Evolutionary conservation across 805 yeast species (phyloP).

Genomic region (Saturnispora ahearnii): DNA sequence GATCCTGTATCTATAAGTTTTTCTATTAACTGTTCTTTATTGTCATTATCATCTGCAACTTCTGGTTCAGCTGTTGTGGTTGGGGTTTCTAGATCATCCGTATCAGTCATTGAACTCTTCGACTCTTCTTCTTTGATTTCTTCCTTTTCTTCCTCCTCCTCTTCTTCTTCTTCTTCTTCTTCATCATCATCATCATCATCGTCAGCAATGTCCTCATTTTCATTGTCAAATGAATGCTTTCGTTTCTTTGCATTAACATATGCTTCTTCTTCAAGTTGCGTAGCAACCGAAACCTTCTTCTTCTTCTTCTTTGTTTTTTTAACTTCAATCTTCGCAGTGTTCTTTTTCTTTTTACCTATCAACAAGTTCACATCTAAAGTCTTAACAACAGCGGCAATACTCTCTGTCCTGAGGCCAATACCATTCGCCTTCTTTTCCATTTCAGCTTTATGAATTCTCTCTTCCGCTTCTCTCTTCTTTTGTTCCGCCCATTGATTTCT

Average conservation of each 20-base stretch:
- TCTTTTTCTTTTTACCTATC: constrained; percentile 5
- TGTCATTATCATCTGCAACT: background rate
- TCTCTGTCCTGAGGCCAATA: constrained; percentile 32
- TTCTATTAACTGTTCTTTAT: background rate
- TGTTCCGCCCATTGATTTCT: constrained; percentile 13
- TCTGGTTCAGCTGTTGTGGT: constrained; percentile 3
- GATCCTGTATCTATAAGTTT: background rate
- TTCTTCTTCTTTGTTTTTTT: constrained; percentile 22
- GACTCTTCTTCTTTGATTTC: constrained; percentile 21
- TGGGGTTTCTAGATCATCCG: constrained; percentile 12
- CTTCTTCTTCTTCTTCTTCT: constrained; percentile 13
- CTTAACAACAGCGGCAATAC: constrained; percentile 7
- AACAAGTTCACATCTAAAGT: constrained; percentile 11
- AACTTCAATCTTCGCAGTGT: constrained; percentile 42
- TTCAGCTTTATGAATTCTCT: constrained; percentile 10
- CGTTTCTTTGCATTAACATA: background rate
- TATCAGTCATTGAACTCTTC: constrained; percentile 15
- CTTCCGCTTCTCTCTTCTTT: constrained; percentile 7
- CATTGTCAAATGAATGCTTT: constrained; percentile 10
- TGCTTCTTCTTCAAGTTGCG: constrained; percentile 20
- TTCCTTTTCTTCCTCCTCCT: constrained; percentile 13
- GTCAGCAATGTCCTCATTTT: constrained; percentile 18
- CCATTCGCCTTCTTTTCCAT: constrained; percentile 16
- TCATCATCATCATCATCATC: constrained; percentile 17
- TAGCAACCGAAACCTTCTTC: background rate